Evolutionary conservation across 2,329 filamentous ascomycete genomes (phyloP), one percentile per base, ranked within the genome.

Genomic region (Phaeophleospora eucalypticola): DNA sequence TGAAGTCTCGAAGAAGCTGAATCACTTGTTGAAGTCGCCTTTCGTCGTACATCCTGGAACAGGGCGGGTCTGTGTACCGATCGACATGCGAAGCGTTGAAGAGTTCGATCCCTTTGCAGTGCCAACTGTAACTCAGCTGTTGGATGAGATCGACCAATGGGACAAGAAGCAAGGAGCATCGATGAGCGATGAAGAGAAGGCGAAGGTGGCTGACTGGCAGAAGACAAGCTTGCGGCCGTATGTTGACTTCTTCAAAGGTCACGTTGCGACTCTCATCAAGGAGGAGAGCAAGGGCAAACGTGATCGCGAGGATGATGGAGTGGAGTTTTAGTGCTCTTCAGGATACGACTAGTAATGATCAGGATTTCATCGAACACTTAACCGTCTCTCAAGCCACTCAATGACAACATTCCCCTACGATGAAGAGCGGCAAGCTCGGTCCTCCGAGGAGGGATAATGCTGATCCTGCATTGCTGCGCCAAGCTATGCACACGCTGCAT

Each of bases 1-100:
- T 52, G 89, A 95, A 68, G 93, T 98, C 65, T 93, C 87, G 64
- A 97, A 97, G 76, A 95, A 96, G 67, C 81, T 95, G 47, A 97
- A 96, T 72, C 93, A 98, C 78, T 81, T 98, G 77, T 83, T 98
- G 59, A 98, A 98, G 68, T 90, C 85, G 52, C 93, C 93, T 0
- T 98, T 98, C 63, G 91, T 96, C 51, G 84, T 98, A 32, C 93
- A 98, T 66, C 93, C 93, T 0, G 89, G 89, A 15, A 98, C 93
- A 0, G 91, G 93, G 1, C 76, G 91, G 45, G 88, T 98, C 4
- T 98, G 93, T 72, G 93, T 98, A 42, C 93, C 93, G 2, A 97
- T 98, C 60, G 87, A 97, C 65, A 79, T 82, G 1, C 72, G 73
- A 29, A 75, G 71, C 4, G 78, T 91, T 0, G 88, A 93, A 40